Evolutionary conservation across 2,329 filamentous ascomycete species (phyloP).

Genomic region (Hypoxylon sp.): DNA sequence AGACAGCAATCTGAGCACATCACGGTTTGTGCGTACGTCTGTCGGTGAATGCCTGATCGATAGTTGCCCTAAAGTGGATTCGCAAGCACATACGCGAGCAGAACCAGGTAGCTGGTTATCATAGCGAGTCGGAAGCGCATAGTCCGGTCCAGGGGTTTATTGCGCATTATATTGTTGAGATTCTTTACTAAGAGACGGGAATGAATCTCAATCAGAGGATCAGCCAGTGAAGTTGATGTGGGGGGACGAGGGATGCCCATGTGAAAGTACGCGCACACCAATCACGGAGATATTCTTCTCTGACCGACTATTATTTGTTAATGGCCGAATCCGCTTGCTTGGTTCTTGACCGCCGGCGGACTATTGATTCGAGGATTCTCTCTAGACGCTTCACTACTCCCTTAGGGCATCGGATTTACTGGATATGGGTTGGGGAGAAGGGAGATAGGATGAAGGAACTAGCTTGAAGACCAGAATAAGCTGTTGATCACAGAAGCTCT

Average conservation of each 20-base stretch:
- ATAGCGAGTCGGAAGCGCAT: conserved; percentile 20
- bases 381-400: conserved; percentile 6
- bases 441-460: conserved; percentile 9
- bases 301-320: conserved; percentile 37
- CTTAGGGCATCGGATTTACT: conserved; percentile 10
- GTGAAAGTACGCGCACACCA: conserved; percentile 26
- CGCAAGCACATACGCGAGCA: conserved; percentile 1
- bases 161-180: not conserved
- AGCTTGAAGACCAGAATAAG: conserved; percentile 7
- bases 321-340: conserved; percentile 31
- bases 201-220: conserved; percentile 14
- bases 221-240: conserved; percentile 27
- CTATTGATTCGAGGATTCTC: conserved; percentile 19
- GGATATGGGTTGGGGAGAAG: conserved; percentile 24
- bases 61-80: conserved; percentile 33
- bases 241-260: conserved; percentile 23
- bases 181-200: conserved; percentile 5
- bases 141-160: conserved; percentile 5
- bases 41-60: conserved; percentile 33
- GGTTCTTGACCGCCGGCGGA: conserved; percentile 39
- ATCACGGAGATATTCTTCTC: conserved; percentile 29
- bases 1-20: conserved; percentile 17
- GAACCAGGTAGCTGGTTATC: conserved; percentile 31
- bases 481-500: conserved; percentile 24
- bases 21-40: conserved; percentile 16